Base-by-base conservation (phyloP, 2,329 filamentous ascomycete genomes). In the Arthrinium puccinioides region DNA sequence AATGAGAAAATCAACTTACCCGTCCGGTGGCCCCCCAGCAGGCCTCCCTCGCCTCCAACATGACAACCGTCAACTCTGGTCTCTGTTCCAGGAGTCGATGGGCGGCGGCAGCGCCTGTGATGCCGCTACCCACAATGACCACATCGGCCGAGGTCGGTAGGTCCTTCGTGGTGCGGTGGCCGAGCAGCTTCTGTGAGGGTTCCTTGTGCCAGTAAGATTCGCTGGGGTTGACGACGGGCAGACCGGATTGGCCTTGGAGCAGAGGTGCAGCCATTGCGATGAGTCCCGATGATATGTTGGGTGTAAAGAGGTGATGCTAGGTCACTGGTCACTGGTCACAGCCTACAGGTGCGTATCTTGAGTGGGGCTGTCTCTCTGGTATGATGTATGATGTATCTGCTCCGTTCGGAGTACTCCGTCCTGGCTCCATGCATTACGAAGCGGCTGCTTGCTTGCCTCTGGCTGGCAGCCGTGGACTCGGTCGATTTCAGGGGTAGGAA, bases 11-110 rank as follows among this genome's bases (percentile, higher is more conserved):
- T 24, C 21, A 14, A 67, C 77, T 68, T 52, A 85, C 82, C 52
- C 84, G 64, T n/a, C 85, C 84, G 1, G 84, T 90, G n/a, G 85
- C 85, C 14, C 85, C 85, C 75, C 76, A 88, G 53, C 84, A 89
- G 4, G 80, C 83, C 63, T 89, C 84, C 49, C 85, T 70, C 11
- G 85, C 85, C 60, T 90, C 85, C 5, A 90, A 67, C 65, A 89
- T 72, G 6, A 89, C 67, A 7, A 88, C 72, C n/a, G 61, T 67
- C 41, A 70, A 62, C 5, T 68, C 64, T 26, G 58, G 54, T 48
- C 41, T 57, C 44, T 44, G 63, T 39, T 63, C 67, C 51, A 62
- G 72, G 36, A 87, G 64, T 52, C 76, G 78, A 44, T 76, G 70
- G 4, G 82, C 82, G 1, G 79, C 81, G 57, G 82, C 84, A 1